These are phyloP conservation scores for Lepidium didymum DNA, from an alignment of 345 rosid species.

Conservation along the genomic window DNA sequence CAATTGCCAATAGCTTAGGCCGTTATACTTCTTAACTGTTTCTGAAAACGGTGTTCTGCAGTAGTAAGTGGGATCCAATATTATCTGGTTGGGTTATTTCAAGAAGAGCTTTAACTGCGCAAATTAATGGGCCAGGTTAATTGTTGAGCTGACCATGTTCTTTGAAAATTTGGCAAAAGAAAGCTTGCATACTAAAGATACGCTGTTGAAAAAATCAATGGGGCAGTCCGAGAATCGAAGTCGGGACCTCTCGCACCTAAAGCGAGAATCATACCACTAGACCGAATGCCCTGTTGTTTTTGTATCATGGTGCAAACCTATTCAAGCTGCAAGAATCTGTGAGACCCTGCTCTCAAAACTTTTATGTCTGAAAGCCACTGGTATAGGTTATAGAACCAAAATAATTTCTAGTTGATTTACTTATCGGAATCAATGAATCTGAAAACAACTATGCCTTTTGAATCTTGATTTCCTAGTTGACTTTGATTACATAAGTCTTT, in stretches of 20 bases:
- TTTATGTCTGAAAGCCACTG: background rate
- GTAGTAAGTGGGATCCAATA: too few relatives aligned
- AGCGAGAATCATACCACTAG: constrained; percentile 95
- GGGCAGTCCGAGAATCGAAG: constrained; percentile 76
- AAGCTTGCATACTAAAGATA: too few relatives aligned
- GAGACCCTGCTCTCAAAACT: background rate
- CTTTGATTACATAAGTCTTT: background rate
- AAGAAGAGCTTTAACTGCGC: too few relatives aligned
- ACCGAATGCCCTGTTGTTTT: constrained; percentile 49
- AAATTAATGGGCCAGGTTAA: too few relatives aligned
- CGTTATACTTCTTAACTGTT: too few relatives aligned
- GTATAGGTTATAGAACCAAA: background rate
- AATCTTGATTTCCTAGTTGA: background rate
- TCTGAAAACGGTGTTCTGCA: too few relatives aligned
- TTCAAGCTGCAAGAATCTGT: background rate
- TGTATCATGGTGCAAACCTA: background rate
- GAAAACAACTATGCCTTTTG: background rate
- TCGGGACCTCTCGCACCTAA: constrained; percentile 90
- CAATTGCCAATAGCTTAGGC: too few relatives aligned
- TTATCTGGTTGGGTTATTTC: too few relatives aligned
- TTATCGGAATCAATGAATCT: background rate
- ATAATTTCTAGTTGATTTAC: background rate
- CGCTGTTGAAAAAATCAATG: background rate
- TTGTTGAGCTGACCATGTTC: too few relatives aligned
- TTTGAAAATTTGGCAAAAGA: too few relatives aligned